Evolutionary conservation across 495 filamentous ascomycete species (phyloP).

Genomic region (Cercophora newfieldiana): DNA sequence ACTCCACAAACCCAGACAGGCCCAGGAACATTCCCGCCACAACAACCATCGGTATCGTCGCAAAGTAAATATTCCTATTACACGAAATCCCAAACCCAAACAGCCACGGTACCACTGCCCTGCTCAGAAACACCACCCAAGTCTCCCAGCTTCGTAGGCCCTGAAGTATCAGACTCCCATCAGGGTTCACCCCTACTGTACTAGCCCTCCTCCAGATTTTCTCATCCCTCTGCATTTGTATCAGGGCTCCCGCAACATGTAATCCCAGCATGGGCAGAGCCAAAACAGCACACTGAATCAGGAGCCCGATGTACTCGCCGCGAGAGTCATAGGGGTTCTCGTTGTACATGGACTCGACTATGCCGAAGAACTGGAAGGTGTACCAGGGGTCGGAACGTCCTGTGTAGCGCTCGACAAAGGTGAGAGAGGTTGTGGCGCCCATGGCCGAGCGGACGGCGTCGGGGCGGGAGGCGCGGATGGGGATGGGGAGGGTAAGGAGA

Average conservation of each 20-base stretch:
- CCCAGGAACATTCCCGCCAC: constrained; percentile 5
- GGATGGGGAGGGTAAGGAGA: not conserved
- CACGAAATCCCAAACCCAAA: constrained; percentile 5
- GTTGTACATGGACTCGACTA: constrained; percentile 1
- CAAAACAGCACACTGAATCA: constrained; percentile 5
- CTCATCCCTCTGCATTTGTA: not conserved
- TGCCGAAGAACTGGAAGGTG: constrained; percentile 7
- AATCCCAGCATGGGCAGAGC: not conserved
- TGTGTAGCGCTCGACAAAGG: not conserved
- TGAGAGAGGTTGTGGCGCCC: not conserved
- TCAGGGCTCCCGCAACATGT: constrained; percentile 1
- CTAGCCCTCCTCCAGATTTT: constrained; percentile 6
- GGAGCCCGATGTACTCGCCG: not conserved
- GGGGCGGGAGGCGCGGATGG: constrained; percentile 5
- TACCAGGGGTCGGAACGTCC: not conserved
- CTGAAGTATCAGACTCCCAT: not conserved
- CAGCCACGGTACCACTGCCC: constrained; percentile 9
- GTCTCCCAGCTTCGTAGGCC: not conserved
- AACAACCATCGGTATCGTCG: not conserved
- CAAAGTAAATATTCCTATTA: not conserved
- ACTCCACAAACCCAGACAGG: not conserved
- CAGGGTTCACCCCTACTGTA: not conserved
- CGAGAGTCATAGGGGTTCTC: not conserved
- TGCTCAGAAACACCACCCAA: not conserved
- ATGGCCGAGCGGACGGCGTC: not conserved